Conservation (phyloP, 75 land plant genomes). For the Pinus taeda region DNA sequence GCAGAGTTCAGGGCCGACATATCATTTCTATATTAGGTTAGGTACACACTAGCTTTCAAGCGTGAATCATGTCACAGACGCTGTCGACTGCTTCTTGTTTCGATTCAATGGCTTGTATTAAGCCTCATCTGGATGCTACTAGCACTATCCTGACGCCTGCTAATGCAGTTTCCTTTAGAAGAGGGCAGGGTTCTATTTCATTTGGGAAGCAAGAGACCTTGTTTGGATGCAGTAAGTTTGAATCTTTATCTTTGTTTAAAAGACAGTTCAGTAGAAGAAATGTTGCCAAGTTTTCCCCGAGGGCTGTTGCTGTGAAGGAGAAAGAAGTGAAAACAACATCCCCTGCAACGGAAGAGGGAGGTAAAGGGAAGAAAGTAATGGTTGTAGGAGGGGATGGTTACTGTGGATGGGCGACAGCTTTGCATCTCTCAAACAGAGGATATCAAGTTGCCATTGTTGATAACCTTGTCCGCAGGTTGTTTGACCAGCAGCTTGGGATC, state of each 20-base stretch:
- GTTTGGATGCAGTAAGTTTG: conserved; percentile 2
- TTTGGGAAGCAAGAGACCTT: neutral
- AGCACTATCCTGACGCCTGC: neutral
- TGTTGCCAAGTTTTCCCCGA: neutral
- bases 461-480: conserved; percentile 82
- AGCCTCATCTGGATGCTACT: neutral
- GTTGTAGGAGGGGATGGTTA: conserved; percentile 98
- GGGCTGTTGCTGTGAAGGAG: conserved; percentile 25
- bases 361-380: conserved; percentile 66
- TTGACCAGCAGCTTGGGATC: conserved; percentile 93
- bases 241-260: neutral
- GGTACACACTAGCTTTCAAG: no score
- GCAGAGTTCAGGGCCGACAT: no score
- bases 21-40: no score
- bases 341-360: neutral
- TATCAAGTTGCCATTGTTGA: conserved; percentile 96
- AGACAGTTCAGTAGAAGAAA: neutral
- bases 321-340: conserved; percentile 8
- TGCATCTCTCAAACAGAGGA: conserved; percentile 87
- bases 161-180: neutral
- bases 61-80: neutral
- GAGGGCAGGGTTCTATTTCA: neutral
- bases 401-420: conserved; percentile 99
- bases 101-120: neutral
- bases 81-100: neutral